Evolutionary conservation across 2,329 filamentous ascomycete genomes (phyloP).

Genomic region (Torrubiellomyces zombiae): DNA sequence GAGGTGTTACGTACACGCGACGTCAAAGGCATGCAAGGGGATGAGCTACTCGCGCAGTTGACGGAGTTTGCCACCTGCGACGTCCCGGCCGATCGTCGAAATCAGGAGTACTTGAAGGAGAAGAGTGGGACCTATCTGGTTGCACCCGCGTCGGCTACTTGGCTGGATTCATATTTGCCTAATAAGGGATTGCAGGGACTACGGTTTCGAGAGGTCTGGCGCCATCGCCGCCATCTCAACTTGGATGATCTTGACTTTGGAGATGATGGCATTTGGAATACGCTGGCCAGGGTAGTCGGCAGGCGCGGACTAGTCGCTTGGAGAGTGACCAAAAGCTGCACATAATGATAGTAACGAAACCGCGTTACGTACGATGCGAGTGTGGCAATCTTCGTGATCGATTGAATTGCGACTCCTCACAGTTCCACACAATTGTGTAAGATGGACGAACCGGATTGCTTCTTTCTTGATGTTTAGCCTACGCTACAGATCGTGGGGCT

Average conservation of each 20-base stretch:
- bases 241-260: conserved; percentile 68
- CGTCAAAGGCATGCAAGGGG: conserved; percentile 54
- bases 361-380: no score
- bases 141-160: conserved; percentile 54
- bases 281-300: conserved; percentile 49
- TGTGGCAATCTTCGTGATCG: no score
- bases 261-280: conserved; percentile 59
- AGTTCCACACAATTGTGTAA: no score
- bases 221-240: conserved; percentile 51
- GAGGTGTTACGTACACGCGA: conserved; percentile 54
- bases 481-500: no score
- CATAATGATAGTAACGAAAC: no score
- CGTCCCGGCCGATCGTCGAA: conserved; percentile 36
- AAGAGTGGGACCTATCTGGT: conserved; percentile 53
- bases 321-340: conserved; percentile 48
- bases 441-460: no score
- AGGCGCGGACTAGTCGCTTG: conserved; percentile 44
- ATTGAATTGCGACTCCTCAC: no score
- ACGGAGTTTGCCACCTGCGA: conserved; percentile 45
- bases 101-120: conserved; percentile 39
- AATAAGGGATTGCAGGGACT: conserved; percentile 44
- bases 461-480: no score
- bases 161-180: conserved; percentile 45
- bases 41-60: conserved; percentile 41
- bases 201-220: conserved; percentile 54